Base-by-base conservation (phyloP, 2,329 filamentous ascomycete species). In the Fusarium armeniacum region DNA sequence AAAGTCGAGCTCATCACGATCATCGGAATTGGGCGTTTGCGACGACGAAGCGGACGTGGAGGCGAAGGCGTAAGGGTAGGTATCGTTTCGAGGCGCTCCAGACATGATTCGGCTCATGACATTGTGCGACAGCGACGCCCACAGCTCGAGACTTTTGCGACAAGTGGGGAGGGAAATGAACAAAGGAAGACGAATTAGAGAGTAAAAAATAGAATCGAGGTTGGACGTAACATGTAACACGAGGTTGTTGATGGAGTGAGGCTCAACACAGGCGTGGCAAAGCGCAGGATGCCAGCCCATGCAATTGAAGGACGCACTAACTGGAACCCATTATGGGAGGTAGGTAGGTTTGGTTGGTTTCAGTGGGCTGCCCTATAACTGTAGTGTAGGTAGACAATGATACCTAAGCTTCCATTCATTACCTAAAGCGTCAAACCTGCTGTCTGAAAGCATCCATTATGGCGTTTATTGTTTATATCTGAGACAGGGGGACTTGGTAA, bases 1-100 rank as follows among this genome's bases (percentile, higher is more conserved):
- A 46, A 82, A 76, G 73, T 84, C 81, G 69, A 84, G 76, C 58
- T 89, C 82, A 76, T 87, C 84, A 70, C 79, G 79, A 70, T 81
- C 77, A 69, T 82, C 81, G 58, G 76, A 66, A 51, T 75, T 67
- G 65, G 75, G 70, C 16, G 61, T 64, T 66, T 78, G 76, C 51
- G 77, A 76, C 44, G 76, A 76, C 26, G 76, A 74, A 40, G 70
- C 61, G 11, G 71, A 70, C 7, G 75, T 79, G 16, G 81, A 80
- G 62, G 79, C 76, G 53, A 69, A 72, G 12, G 75, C 79, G 18
- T 81, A 81, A 61, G 76, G 75, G 67, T 77, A 76, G 28, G 76
- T 70, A 62, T 80, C 74, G 73, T 76, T 76, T 67, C 75, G 74
- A 71, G 75, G 68, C 72, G 75, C 75, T 78, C 78, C 77, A 77